Evolutionary conservation across 345 rosid genomes (phyloP).

Genomic region (Iberis pinnata): DNA sequence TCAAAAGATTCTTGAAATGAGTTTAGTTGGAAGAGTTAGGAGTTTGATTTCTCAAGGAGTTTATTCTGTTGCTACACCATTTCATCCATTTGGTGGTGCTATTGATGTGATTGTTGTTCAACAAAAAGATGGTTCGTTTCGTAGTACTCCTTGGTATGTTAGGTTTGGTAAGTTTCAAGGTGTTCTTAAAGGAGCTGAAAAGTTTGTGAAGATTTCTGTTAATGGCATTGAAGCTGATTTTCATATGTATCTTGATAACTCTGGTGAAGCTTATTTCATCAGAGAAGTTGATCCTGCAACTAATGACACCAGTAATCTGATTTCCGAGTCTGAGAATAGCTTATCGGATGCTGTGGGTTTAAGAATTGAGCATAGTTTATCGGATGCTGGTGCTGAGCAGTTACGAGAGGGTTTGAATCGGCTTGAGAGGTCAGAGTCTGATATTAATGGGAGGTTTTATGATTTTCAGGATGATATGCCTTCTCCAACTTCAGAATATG

Average conservation of each 20-base stretch:
- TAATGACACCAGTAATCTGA: slow-evolving; percentile 20
- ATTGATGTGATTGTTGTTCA: slow-evolving; percentile 85
- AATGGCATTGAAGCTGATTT: slow-evolving; percentile 73
- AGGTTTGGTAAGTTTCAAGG: slow-evolving; percentile 95
- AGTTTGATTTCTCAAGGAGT: slow-evolving; percentile 79
- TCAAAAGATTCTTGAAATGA: slow-evolving; percentile 44
- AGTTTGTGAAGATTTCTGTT: slow-evolving; percentile 65
- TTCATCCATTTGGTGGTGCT: slow-evolving; percentile 96
- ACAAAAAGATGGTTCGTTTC: slow-evolving; percentile 77
- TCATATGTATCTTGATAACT: slow-evolving; percentile 86
- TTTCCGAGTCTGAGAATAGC: slow-evolving; percentile 18
- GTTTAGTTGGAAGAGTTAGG: slow-evolving; percentile 84
- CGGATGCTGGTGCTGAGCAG: slow-evolving; percentile 45
- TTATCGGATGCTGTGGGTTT: slow-evolving; percentile 15
- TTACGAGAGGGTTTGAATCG: slow-evolving; percentile 38
- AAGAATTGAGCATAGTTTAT: slow-evolving; percentile 61
- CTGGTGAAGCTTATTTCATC: slow-evolving; percentile 86
- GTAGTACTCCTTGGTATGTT: slow-evolving; percentile 89
- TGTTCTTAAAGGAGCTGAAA: slow-evolving; percentile 79
- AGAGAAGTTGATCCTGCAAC: slow-evolving; percentile 54
- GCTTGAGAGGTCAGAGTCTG: slow-evolving; percentile 71
- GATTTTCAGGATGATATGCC: slow-evolving; percentile 64
- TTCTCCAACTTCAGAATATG: slow-evolving; percentile 49
- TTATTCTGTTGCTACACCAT: slow-evolving; percentile 86
- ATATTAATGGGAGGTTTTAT: slow-evolving; percentile 51